Evolutionary conservation across 352 stramenopile genomes (phyloP).

Genomic region (Phytopythium aichiense): DNA sequence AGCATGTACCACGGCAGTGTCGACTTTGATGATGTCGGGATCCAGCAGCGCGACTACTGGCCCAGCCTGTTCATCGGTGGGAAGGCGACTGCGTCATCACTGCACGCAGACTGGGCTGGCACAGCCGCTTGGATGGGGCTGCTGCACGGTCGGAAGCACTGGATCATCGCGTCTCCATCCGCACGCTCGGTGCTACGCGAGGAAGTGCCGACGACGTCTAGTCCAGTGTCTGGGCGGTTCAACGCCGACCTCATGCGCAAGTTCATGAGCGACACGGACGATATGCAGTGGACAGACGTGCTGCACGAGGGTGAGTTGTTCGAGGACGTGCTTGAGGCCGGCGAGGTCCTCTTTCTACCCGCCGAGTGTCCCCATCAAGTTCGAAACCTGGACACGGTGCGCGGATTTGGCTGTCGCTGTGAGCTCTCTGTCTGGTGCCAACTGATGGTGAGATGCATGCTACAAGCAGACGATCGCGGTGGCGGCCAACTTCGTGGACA

Average conservation of each 20-base stretch:
- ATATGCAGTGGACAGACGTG: slow-evolving; percentile 3
- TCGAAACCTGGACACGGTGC: slow-evolving; percentile 27
- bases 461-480: slow-evolving; percentile 26
- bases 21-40: slow-evolving; percentile 4
- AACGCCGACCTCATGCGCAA: slow-evolving; percentile 18
- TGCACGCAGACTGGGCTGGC: slow-evolving; percentile 29
- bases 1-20: background rate
- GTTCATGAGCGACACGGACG: background rate
- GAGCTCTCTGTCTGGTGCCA: background rate
- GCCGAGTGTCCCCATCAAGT: slow-evolving; percentile 33
- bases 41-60: slow-evolving; percentile 30
- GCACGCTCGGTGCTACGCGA: slow-evolving; percentile 19
- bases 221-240: slow-evolving; percentile 14
- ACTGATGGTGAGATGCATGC: background rate
- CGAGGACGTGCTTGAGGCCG: slow-evolving; percentile 26
- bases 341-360: slow-evolving; percentile 34
- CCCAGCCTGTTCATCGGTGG: slow-evolving; percentile 37
- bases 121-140: slow-evolving; percentile 37
- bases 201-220: slow-evolving; percentile 10
- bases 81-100: slow-evolving; percentile 17
- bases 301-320: slow-evolving; percentile 20
- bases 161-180: slow-evolving; percentile 28
- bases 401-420: background rate
- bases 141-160: slow-evolving; percentile 26
- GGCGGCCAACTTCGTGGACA: slow-evolving; percentile 23